Evolutionary conservation across 2,329 filamentous ascomycete genomes (phyloP).

Genomic region (Fusarium chlamydosporum): DNA sequence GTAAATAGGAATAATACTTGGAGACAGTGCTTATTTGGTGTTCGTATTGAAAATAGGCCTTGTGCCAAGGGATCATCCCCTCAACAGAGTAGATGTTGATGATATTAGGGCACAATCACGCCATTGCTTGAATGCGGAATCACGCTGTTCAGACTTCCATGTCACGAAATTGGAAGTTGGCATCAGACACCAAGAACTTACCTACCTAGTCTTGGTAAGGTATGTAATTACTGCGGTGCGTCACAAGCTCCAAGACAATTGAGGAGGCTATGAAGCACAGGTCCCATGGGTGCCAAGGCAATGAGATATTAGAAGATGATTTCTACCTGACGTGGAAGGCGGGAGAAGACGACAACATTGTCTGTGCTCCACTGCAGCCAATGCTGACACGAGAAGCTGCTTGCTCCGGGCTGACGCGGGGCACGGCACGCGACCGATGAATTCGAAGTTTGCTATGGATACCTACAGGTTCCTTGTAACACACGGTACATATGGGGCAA

Average conservation of each 20-base stretch:
- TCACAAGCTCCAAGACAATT: not conserved
- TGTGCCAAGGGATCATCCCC: not conserved
- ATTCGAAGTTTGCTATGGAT: slow-evolving; percentile 6
- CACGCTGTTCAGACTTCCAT: slow-evolving; percentile 12
- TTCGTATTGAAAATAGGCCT: not conserved
- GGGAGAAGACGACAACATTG: slow-evolving; percentile 26
- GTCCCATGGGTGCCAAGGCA: slow-evolving; percentile 31
- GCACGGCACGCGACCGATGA: slow-evolving; percentile 43
- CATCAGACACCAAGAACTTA: slow-evolving; percentile 21
- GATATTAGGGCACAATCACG: slow-evolving; percentile 6
- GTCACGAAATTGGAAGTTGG: not conserved
- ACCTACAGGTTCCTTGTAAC: not conserved
- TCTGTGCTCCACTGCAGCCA: slow-evolving; percentile 24
- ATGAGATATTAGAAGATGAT: slow-evolving; percentile 19
- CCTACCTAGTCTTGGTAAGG: not conserved
- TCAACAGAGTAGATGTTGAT: not conserved
- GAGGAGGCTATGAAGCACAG: slow-evolving; percentile 10
- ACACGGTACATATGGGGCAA: slow-evolving; percentile 17
- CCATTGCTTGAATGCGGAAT: slow-evolving; percentile 5
- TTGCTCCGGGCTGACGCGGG: slow-evolving; percentile 12
- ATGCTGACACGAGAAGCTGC: slow-evolving; percentile 18
- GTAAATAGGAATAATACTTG: not conserved
- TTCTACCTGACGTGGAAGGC: slow-evolving; percentile 33
- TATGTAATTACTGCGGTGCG: not conserved
- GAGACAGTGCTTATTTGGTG: not conserved